Conservation (phyloP, 768 basidiomycete species). For the Termitomyces eurrhizus region DNA sequence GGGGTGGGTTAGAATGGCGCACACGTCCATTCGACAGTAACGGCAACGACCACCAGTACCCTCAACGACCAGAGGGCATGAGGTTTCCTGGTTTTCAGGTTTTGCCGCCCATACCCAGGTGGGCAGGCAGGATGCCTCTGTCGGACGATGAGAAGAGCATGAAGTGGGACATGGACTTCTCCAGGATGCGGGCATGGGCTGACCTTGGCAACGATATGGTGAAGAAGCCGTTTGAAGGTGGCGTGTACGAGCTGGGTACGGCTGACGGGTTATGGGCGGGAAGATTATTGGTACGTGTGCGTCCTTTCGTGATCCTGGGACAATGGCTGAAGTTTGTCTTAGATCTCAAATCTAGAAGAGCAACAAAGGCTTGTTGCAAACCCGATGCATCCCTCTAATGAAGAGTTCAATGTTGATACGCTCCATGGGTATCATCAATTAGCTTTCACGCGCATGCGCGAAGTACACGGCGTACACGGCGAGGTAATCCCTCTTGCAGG, state of each 20-base stretch:
- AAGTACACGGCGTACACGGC: conserved; percentile 39
- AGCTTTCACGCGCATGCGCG: conserved; percentile 50
- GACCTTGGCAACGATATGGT: conserved; percentile 13
- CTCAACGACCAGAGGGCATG: not conserved
- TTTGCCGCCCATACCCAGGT: conserved; percentile 1
- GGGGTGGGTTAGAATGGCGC: conserved; percentile 1
- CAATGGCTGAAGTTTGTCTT: not conserved
- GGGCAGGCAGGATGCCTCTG: conserved; percentile 14
- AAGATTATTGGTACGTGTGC: conserved; percentile 44
- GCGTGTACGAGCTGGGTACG: conserved; percentile 40
- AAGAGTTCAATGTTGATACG: conserved; percentile 19
- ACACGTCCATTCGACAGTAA: not conserved
- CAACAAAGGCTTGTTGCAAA: conserved; percentile 12
- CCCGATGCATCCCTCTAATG: conserved; percentile 17
- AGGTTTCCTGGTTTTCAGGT: not conserved
- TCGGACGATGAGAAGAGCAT: conserved; percentile 23
- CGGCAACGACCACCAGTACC: not conserved
- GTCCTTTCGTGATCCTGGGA: not conserved
- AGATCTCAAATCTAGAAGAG: conserved; percentile 22
- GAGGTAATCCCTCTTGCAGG: conserved; percentile 1
- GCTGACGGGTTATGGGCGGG: conserved; percentile 55
- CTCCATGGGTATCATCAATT: conserved; percentile 1
- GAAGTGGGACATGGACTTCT: conserved; percentile 51
- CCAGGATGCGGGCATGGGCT: conserved; percentile 38
- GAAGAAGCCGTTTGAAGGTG: conserved; percentile 14